Evolutionary conservation across 768 basidiomycete genomes (phyloP), one percentile per base, ranked within the genome.

Genomic region (Mycena crocata): DNA sequence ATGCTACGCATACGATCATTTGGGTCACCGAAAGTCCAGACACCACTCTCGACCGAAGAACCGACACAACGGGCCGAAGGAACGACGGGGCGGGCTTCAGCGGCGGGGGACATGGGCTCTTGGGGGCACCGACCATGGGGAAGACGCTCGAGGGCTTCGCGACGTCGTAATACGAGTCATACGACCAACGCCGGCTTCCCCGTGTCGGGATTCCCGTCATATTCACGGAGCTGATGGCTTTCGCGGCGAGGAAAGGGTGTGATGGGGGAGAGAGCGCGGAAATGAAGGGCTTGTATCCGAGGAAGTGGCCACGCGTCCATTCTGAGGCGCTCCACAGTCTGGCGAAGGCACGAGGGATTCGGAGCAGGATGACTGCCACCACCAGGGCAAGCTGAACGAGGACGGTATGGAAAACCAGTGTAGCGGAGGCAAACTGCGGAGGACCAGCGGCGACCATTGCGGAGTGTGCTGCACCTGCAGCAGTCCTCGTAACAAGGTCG

Each of bases 1-100:
- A 87, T 82, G 64, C 74, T 3, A 77, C 45, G 68, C 86, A 80
- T 63, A 88, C 69, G 40, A 83, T 37, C 19, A 81, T 69, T 70
- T 90, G 89, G 0, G 80, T 80, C 9, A 85, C 66, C 5, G 89
- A 86, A 64, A 87, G 84, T 24, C 85, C 84, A 6, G 83, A 82
- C 0, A 79, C 64, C 28, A 90, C 56, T 23, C 86, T 76, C 26
- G 71, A 67, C 12, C 82, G 81, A 44, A 87, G 76, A 35, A 81
- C 72, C 10, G 74, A 74, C 17, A 85, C 81, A 23, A 86, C 56
- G 12, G 81, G 81, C 30, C 86, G 85, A 31, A 88, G 72, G 52
- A 84, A 74, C 2, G 81, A 79, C 7, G 83, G 78, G 72, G 81
- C 84, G 30, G 85, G 75, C 45, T 83, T 73, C 32, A 89, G 71